These are phyloP conservation scores for Sporothrix euskadiensis DNA, from an alignment of 2,329 filamentous ascomycete genomes.

Conservation along the genomic window DNA sequence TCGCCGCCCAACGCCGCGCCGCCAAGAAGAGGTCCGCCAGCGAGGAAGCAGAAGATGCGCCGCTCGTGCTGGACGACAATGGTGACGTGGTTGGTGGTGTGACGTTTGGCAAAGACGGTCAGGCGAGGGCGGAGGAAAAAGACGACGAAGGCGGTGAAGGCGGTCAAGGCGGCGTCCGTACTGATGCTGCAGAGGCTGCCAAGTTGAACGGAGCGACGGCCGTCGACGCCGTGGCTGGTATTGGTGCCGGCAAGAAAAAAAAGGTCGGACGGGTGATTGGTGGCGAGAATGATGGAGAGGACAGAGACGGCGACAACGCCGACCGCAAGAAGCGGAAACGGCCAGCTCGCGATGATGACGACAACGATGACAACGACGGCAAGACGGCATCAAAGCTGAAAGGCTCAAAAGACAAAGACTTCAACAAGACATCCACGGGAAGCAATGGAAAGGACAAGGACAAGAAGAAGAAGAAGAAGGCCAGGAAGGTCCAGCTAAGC, in stretches of 20 bases:
- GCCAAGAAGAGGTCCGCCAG: slow-evolving; percentile 59
- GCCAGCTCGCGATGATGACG: background rate
- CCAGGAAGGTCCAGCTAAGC: slow-evolving; percentile 67
- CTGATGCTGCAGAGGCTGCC: background rate
- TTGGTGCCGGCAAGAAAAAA: slow-evolving; percentile 55
- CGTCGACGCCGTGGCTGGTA: slow-evolving; percentile 40
- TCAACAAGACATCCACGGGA: slow-evolving; percentile 18
- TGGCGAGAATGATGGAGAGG: slow-evolving; percentile 37
- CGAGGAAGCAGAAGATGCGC: slow-evolving; percentile 74
- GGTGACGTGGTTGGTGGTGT: slow-evolving; percentile 58
- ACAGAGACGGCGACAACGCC: slow-evolving; percentile 36
- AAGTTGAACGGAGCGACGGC: background rate
- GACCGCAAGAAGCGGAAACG: slow-evolving; percentile 9
- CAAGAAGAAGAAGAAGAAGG: slow-evolving; percentile 61
- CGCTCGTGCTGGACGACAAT: slow-evolving; percentile 71
- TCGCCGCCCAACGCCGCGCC: slow-evolving; percentile 52
- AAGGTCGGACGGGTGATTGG: slow-evolving; percentile 56
- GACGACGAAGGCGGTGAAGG: slow-evolving; percentile 7
- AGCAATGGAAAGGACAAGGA: slow-evolving; percentile 26
- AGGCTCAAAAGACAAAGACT: slow-evolving; percentile 35
- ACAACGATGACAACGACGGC: slow-evolving; percentile 26
- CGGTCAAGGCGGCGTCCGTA: no score
- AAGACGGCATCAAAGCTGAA: slow-evolving; percentile 35
- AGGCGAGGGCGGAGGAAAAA: slow-evolving; percentile 38
- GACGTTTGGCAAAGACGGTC: slow-evolving; percentile 47